A percentile compares a stretch with the other conserved stretches of the same genome.
Conservation (phyloP, 768 basidiomycete species). For the Rhizopogon salebrosus region DNA sequence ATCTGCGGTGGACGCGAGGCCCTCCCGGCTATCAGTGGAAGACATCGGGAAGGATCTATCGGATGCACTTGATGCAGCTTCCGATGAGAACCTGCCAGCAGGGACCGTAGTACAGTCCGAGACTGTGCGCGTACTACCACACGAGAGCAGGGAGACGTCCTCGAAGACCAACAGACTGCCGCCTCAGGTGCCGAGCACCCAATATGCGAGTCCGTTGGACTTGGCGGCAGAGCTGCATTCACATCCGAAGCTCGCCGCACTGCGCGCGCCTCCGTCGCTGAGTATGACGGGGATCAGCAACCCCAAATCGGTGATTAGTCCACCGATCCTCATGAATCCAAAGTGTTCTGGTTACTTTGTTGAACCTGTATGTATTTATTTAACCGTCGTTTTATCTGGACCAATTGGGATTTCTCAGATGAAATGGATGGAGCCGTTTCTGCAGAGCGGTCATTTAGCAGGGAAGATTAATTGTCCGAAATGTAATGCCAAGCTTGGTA, state of each 20-base stretch:
- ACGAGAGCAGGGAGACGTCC: background rate
- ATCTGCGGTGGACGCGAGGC: conserved; percentile 6
- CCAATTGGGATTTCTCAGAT: conserved; percentile 41
- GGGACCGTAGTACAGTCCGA: conserved; percentile 1
- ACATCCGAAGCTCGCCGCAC: conserved; percentile 44
- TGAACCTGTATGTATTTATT: conserved; percentile 67
- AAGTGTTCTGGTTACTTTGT: conserved; percentile 97
- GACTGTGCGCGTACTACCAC: background rate
- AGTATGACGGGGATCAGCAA: conserved; percentile 24
- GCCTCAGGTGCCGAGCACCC: background rate
- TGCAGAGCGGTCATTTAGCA: conserved; percentile 68
- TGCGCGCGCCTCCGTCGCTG: conserved; percentile 29
- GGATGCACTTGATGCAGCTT: conserved; percentile 23
- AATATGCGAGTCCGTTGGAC: conserved; percentile 22
- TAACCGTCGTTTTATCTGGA: background rate
- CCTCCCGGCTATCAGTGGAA: conserved; percentile 24
- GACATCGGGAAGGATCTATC: conserved; percentile 26
- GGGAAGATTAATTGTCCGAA: conserved; percentile 94
- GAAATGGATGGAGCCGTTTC: conserved; percentile 91
- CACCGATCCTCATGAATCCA: conserved; percentile 69
- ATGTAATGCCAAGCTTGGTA: conserved; percentile 88
- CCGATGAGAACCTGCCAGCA: background rate
- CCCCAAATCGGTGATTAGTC: conserved; percentile 29
- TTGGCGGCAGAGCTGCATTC: conserved; percentile 41
- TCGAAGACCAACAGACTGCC: background rate